Percentiles rank a stretch among this genome's conserved stretches.
Evolutionary conservation across 768 basidiomycete genomes (phyloP).

Genomic region (Amanita subjunquillea): DNA sequence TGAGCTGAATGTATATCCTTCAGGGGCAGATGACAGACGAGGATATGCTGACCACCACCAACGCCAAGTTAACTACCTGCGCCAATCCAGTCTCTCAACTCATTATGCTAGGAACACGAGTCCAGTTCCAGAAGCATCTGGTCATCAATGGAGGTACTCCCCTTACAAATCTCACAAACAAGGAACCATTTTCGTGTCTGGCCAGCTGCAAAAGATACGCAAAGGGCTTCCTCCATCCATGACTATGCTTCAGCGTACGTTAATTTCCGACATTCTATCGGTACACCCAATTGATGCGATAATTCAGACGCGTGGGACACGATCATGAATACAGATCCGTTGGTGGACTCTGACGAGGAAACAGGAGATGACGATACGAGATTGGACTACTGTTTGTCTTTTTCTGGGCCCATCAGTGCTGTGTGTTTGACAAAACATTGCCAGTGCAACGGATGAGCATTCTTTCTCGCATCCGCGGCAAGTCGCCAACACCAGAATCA

Average conservation of each 20-base stretch:
- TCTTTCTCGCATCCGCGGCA: conserved; percentile 46
- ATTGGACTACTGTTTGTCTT: conserved; percentile 49
- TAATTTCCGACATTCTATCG: background rate
- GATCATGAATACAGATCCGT: conserved; percentile 56
- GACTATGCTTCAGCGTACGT: conserved; percentile 64
- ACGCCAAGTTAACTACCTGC: background rate
- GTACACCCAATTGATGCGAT: background rate
- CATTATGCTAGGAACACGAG: background rate
- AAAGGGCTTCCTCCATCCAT: conserved; percentile 19
- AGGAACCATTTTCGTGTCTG: background rate
- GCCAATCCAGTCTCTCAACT: background rate
- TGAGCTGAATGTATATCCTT: background rate
- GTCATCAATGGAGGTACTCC: conserved; percentile 22
- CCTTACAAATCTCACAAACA: conserved; percentile 18
- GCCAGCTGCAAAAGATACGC: conserved; percentile 7
- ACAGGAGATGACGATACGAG: conserved; percentile 52
- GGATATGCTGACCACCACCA: background rate
- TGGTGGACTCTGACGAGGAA: conserved; percentile 70
- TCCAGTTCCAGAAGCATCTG: background rate
- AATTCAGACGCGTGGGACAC: conserved; percentile 64
- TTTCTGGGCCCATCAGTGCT: background rate
- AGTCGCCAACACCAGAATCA: conserved; percentile 45
- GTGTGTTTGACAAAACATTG: conserved; percentile 5
- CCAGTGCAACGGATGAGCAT: conserved; percentile 52
- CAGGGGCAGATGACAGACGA: background rate